Evolutionary conservation across 345 rosid genomes (phyloP).

Genomic region (Hibiscus tridactylites): DNA sequence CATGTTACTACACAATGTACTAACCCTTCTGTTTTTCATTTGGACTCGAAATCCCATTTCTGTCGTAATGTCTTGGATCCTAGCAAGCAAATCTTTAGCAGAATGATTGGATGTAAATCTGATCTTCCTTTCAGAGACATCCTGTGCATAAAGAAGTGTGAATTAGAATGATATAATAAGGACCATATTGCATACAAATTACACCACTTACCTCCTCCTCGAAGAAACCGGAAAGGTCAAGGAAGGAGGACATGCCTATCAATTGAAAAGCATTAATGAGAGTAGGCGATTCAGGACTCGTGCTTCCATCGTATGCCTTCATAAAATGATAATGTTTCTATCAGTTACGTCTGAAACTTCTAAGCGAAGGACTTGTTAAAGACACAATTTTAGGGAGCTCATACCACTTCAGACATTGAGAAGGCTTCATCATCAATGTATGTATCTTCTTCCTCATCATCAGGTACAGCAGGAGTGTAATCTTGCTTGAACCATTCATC

Average conservation of each 20-base stretch:
- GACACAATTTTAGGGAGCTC: not conserved
- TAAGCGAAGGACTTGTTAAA: not conserved
- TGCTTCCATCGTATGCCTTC: conserved; percentile 45
- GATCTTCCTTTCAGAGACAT: conserved; percentile 83
- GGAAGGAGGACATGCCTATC: conserved; percentile 93
- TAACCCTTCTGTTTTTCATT: conserved; percentile 72
- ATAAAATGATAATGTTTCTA: conserved; percentile 4
- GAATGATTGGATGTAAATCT: conserved; percentile 80
- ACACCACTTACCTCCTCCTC: conserved; percentile 66
- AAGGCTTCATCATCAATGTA: conserved; percentile 44
- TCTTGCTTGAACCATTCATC: conserved; percentile 71
- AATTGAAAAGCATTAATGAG: conserved; percentile 82
- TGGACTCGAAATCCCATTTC: conserved; percentile 86
- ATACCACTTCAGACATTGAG: conserved; percentile 53
- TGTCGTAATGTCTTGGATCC: conserved; percentile 53
- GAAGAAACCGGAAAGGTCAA: conserved; percentile 89
- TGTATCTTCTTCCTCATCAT: conserved; percentile 64
- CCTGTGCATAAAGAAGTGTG: conserved; percentile 23
- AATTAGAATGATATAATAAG: not conserved
- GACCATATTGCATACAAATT: not conserved
- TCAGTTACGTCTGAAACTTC: not conserved
- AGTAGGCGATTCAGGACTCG: conserved; percentile 45
- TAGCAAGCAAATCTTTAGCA: conserved; percentile 61
- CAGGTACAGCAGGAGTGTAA: conserved; percentile 49
- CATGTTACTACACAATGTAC: conserved; percentile 3